Conservation (phyloP, 2,329 filamentous ascomycete genomes). For the Colletotrichum cereale region DNA sequence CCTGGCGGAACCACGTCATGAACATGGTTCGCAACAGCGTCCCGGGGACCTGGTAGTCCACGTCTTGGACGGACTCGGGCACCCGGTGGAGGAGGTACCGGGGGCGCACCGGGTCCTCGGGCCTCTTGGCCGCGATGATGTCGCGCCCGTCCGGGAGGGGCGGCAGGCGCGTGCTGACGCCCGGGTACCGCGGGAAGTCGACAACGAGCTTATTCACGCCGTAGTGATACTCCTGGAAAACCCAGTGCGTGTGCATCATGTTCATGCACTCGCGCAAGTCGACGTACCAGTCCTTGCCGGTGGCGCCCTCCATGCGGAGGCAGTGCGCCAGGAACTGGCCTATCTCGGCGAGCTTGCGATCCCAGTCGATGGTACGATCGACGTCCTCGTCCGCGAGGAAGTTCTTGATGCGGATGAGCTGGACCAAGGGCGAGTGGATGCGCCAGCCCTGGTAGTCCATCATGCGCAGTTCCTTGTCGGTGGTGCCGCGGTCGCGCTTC, state of each 20-base stretch:
- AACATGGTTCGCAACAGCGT: slow-evolving; percentile 25
- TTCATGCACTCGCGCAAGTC: slow-evolving; percentile 48
- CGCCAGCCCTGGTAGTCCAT: slow-evolving; percentile 51
- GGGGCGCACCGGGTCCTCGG: slow-evolving; percentile 16
- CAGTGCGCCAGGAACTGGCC: slow-evolving; percentile 54
- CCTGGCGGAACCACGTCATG: slow-evolving; percentile 36
- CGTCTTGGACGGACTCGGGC: slow-evolving; percentile 43
- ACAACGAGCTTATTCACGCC: slow-evolving; percentile 45
- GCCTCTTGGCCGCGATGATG: slow-evolving; percentile 11
- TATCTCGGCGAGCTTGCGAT: slow-evolving; percentile 52
- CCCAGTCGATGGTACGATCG: slow-evolving; percentile 56
- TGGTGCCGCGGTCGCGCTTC: slow-evolving; percentile 21
- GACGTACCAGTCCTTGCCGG: slow-evolving; percentile 47
- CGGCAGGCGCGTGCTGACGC: slow-evolving; percentile 46
- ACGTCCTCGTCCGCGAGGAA: slow-evolving; percentile 64
- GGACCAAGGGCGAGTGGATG: slow-evolving; percentile 50
- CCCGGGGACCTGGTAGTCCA: slow-evolving; percentile 44
- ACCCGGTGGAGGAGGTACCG: slow-evolving; percentile 39
- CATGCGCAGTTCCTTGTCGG: slow-evolving; percentile 32
- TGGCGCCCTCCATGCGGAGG: slow-evolving; percentile 44
- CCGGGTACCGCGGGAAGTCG: slow-evolving; percentile 42
- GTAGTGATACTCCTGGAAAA: slow-evolving; percentile 54
- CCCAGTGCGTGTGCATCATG: slow-evolving; percentile 51
- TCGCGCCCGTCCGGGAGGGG: slow-evolving; percentile 41
- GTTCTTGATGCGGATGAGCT: slow-evolving; percentile 51